Evolutionary conservation across 2,329 filamentous ascomycete genomes (phyloP).

Genomic region (Hymenotorrendiella dingleyae): DNA sequence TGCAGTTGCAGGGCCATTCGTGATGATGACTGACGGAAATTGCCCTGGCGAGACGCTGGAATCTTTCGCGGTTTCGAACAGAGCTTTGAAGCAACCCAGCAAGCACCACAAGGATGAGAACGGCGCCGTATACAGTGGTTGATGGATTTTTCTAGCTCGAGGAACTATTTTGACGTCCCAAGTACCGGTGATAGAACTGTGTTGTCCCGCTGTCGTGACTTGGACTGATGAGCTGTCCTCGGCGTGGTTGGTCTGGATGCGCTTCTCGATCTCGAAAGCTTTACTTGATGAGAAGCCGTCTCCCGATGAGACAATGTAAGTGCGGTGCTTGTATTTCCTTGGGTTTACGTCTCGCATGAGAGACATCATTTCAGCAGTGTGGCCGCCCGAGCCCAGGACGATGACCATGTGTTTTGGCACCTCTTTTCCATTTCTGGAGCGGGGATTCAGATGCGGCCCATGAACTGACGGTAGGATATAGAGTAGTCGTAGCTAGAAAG

Average conservation of each 20-base stretch:
- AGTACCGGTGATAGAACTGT: conserved; percentile 17
- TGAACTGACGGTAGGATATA: conserved; percentile 24
- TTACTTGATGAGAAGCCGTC: conserved; percentile 65
- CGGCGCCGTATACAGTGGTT: conserved; percentile 68
- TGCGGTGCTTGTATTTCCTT: conserved; percentile 56
- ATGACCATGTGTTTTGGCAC: conserved; percentile 60
- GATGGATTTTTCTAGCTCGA: conserved; percentile 76
- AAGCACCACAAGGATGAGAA: conserved; percentile 62
- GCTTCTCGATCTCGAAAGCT: conserved; percentile 57
- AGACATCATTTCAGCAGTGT: conserved; percentile 90
- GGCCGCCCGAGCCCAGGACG: conserved; percentile 86
- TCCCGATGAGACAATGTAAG: conserved; percentile 69
- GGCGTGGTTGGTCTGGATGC: conserved; percentile 23
- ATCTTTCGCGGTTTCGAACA: conserved; percentile 34
- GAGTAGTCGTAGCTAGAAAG: conserved; percentile 26
- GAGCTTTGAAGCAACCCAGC: conserved; percentile 51
- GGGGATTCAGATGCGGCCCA: conserved; percentile 4
- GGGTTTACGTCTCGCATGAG: conserved; percentile 61
- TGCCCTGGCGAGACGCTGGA: conserved; percentile 29
- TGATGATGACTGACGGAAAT: conserved; percentile 71
- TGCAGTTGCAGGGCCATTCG: conserved; percentile 84
- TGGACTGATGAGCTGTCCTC: conserved; percentile 6
- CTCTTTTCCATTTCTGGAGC: conserved; percentile 20
- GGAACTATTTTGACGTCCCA: conserved; percentile 56
- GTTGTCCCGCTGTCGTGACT: conserved; percentile 11